Evolutionary conservation across 2,329 filamentous ascomycete genomes (phyloP).

Genomic region (Eurotiales sp.): DNA sequence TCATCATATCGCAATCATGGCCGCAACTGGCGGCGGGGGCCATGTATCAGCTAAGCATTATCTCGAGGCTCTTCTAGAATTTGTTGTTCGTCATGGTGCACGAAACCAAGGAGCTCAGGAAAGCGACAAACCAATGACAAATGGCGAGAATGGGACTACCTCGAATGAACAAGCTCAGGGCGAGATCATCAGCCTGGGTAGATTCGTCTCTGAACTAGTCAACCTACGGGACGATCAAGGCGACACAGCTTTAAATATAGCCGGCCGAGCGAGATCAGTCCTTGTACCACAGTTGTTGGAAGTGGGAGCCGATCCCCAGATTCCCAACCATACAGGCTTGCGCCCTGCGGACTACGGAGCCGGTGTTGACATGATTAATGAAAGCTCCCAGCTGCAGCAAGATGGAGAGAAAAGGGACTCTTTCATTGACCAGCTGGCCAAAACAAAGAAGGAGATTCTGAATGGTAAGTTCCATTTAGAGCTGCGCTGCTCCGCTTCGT

Average conservation of each 20-base stretch:
- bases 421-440: slow-evolving; percentile 42
- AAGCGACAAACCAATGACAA: slow-evolving; percentile 4
- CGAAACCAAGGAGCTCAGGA: background rate
- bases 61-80: slow-evolving; percentile 88
- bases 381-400: slow-evolving; percentile 42
- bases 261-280: slow-evolving; percentile 88
- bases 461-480: slow-evolving; percentile 33
- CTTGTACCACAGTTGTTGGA: slow-evolving; percentile 97
- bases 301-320: slow-evolving; percentile 88
- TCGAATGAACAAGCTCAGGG: slow-evolving; percentile 33
- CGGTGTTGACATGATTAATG: slow-evolving; percentile 60
- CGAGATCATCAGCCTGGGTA: slow-evolving; percentile 77
- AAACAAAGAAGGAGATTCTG: slow-evolving; percentile 44
- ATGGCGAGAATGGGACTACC: slow-evolving; percentile 56
- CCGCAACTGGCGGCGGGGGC: slow-evolving; percentile 88
- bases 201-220: slow-evolving; percentile 96
- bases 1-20: slow-evolving; percentile 94
- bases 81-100: slow-evolving; percentile 77
- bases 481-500: background rate
- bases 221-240: slow-evolving; percentile 92
- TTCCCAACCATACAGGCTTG: slow-evolving; percentile 84
- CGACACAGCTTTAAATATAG: slow-evolving; percentile 91
- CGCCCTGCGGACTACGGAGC: slow-evolving; percentile 93
- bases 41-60: slow-evolving; percentile 87
- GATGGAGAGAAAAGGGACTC: slow-evolving; percentile 44